These are phyloP conservation scores for Dioscorea alata DNA, from an alignment of 106 monocot genomes.

Conservation along the genomic window DNA sequence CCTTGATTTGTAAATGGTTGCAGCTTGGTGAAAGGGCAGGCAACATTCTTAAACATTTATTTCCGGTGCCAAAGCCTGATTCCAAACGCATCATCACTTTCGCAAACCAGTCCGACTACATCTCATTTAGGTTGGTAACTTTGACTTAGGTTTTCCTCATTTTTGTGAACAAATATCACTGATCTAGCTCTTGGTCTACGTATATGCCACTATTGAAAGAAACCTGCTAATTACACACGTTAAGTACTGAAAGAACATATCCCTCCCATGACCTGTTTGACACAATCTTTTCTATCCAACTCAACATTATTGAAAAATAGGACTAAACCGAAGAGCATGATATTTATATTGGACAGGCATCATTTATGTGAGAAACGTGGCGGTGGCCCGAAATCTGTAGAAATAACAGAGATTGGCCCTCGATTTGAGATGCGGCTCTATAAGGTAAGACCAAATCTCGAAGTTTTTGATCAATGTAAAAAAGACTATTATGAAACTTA, in stretches of 20 bases:
- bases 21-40: slow-evolving; percentile 86
- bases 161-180: too few relatives aligned
- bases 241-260: too few relatives aligned
- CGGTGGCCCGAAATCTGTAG: slow-evolving; percentile 84
- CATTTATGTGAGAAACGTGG: slow-evolving; percentile 81
- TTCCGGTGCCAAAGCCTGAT: slow-evolving; percentile 97
- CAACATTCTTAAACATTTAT: slow-evolving; percentile 90
- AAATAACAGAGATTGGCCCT: slow-evolving; percentile 91
- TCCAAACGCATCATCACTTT: slow-evolving; percentile 87
- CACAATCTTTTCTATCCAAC: too few relatives aligned
- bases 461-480: too few relatives aligned
- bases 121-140: slow-evolving; percentile 70
- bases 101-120: slow-evolving; percentile 73
- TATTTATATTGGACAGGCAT: slow-evolving; percentile 39
- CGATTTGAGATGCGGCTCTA: slow-evolving; percentile 82
- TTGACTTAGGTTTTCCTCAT: background rate
- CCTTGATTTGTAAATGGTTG: slow-evolving; percentile 6
- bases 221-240: too few relatives aligned
- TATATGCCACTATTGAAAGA: too few relatives aligned
- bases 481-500: too few relatives aligned
- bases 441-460: slow-evolving; percentile 32
- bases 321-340: too few relatives aligned
- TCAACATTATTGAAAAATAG: too few relatives aligned
- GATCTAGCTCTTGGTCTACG: too few relatives aligned
- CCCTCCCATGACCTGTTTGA: too few relatives aligned